Percentiles rank a stretch among this genome's conserved stretches.
These are phyloP conservation scores for Plasmodium knowlesi DNA, from an alignment of 169 alveolate genomes.

Conservation along the genomic window DNA sequence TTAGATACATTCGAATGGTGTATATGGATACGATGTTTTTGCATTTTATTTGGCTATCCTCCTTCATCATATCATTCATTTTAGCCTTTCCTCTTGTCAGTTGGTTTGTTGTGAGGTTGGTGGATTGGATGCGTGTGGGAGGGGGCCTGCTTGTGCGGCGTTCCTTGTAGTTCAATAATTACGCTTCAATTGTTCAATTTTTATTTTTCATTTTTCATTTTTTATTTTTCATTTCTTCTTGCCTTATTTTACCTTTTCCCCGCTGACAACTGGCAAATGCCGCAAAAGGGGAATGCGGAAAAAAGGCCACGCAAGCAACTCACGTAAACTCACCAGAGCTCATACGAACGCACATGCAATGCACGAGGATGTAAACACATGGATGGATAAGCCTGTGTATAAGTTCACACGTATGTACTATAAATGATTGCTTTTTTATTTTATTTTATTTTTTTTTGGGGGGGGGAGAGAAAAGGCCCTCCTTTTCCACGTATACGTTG, in stretches of 20 bases:
- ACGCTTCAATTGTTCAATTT: not conserved
- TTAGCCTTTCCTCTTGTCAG: not conserved
- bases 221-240: not conserved
- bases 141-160: not conserved
- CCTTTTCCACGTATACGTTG: not conserved
- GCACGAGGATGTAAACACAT: not conserved
- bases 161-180: not conserved
- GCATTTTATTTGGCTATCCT: slow-evolving; percentile 39
- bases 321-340: not conserved
- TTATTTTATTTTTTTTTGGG: not conserved
- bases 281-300: not conserved
- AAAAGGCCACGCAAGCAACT: not conserved
- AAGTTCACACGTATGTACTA: not conserved
- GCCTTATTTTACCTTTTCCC: not conserved
- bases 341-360: not conserved
- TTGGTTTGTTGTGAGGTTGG: not conserved
- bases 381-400: not conserved
- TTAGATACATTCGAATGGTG: slow-evolving; percentile 67
- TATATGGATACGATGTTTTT: slow-evolving; percentile 59
- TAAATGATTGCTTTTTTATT: not conserved
- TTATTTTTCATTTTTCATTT: not conserved
- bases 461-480: not conserved
- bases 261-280: not conserved
- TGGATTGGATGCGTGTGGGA: not conserved
- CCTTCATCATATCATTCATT: slow-evolving; percentile 43